A percentile compares a stretch with the other conserved stretches of the same genome.
Conservation (phyloP, 768 basidiomycete species). For the Boletus rubroflammeus region DNA sequence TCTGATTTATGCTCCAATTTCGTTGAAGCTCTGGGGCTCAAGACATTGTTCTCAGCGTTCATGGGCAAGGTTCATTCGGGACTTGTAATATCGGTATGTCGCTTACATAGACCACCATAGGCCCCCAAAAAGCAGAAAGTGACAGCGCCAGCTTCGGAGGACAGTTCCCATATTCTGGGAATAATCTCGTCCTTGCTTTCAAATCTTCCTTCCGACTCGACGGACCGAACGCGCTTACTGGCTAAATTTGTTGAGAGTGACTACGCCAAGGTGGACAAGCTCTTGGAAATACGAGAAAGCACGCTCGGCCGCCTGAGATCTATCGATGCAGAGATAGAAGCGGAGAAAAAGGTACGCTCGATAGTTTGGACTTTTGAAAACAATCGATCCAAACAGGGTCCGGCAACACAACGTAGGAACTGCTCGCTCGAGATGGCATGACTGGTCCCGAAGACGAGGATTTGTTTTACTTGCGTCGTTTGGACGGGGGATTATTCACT, state of each 20-base stretch:
- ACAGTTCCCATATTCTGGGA: conserved; percentile 82
- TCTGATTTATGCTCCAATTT: conserved; percentile 75
- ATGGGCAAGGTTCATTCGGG: conserved; percentile 82
- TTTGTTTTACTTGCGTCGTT: conserved; percentile 75
- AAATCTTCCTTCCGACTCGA: conserved; percentile 82
- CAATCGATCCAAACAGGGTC: neutral
- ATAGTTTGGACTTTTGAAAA: neutral
- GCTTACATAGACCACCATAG: conserved; percentile 28
- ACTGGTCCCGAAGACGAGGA: conserved; percentile 63
- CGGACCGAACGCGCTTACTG: conserved; percentile 73
- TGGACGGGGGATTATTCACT: conserved; percentile 86
- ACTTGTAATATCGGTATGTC: neutral
- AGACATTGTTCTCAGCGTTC: conserved; percentile 84
- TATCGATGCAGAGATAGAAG: conserved; percentile 64
- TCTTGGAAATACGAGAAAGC: conserved; percentile 81
- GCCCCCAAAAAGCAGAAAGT: conserved; percentile 63
- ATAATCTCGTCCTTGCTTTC: conserved; percentile 85
- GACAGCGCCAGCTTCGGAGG: conserved; percentile 62
- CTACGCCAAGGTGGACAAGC: conserved; percentile 93
- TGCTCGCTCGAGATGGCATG: conserved; percentile 54
- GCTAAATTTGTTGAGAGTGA: conserved; percentile 91
- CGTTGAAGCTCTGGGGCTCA: conserved; percentile 83
- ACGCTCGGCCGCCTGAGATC: conserved; percentile 56
- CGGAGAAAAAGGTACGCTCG: conserved; percentile 57
- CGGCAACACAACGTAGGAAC: conserved; percentile 37